Evolutionary conservation across 2,329 filamentous ascomycete species (phyloP), one percentile per base, ranked within the genome.

Genomic region (Cercospora canescens): DNA sequence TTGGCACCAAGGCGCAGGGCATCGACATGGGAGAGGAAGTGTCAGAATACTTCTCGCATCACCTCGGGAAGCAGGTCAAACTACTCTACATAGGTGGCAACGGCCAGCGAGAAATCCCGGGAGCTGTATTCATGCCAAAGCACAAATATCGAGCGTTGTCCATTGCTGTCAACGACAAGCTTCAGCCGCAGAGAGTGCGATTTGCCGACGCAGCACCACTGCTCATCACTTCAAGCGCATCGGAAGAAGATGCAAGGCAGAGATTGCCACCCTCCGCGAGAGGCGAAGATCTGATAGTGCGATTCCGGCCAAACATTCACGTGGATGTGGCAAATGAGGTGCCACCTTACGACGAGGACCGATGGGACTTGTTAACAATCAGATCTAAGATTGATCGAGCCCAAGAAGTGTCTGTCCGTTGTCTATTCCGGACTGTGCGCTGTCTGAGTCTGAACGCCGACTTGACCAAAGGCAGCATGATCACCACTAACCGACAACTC

Each of bases 21-120:
- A 74, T 77, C 45, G 75, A 77, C 54, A 77, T 77, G 75, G 75
- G 75, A 24, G 70, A 72, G n/a, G 71, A 71, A n/a, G 71, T 69
- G 9, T 70, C 74, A 3, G 63, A 69, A 2, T 77, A 72, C 68
- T 77, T 77, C 71, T 72, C 69, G 21, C 63, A 70, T 35, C 75
- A 77, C 62, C 68, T 77, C 1, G 61, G 64, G 0, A 71, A 71
- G 26, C 65, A 69, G 6, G 68, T 74, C 2, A 69, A 71, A 18
- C 63, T 77, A 6, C 69, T 76, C 1, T 77, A 77, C 63, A 77
- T 77, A 30, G 75, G 75, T 14, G 75, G 75, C n/a, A 75, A 71
- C 52, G 75, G 75, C 11, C 74, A 76, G 54, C 63, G 75, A 14
- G 75, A 77, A 62, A 76, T 77, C 30, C 75, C 75, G 7, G 75